Evolutionary conservation across 768 basidiomycete genomes (phyloP).

Genomic region (Coprinopsis cinerea): DNA sequence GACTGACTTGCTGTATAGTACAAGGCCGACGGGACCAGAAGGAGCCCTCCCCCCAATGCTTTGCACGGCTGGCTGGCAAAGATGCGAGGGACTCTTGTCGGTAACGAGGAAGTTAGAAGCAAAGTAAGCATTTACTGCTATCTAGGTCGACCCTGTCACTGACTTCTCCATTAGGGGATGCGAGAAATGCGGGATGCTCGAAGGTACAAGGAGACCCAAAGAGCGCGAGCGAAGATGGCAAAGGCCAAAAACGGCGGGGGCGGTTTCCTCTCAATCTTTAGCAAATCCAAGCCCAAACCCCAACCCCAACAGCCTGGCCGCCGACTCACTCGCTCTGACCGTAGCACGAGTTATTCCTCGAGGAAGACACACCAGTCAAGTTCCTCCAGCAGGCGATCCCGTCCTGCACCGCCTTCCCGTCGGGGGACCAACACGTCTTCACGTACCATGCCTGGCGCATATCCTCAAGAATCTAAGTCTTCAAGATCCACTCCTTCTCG

Average conservation of each 20-base stretch:
- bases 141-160: neutral
- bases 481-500: conserved; percentile 3
- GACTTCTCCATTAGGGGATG: conserved; percentile 42
- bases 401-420: conserved; percentile 3
- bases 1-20: conserved; percentile 24
- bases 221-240: conserved; percentile 4
- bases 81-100: conserved; percentile 64
- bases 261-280: conserved; percentile 21
- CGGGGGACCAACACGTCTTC: neutral
- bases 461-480: neutral
- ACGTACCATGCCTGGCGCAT: conserved; percentile 7
- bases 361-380: neutral
- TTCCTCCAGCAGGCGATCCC: neutral
- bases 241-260: conserved; percentile 2
- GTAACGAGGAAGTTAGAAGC: conserved; percentile 52
- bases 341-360: conserved; percentile 9
- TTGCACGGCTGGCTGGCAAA: conserved; percentile 80
- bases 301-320: conserved; percentile 2
- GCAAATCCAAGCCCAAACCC: conserved; percentile 4
- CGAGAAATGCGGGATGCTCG: conserved; percentile 61
- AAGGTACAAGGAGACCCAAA: conserved; percentile 8
- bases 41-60: conserved; percentile 45
- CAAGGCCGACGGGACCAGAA: conserved; percentile 37
- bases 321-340: conserved; percentile 5
- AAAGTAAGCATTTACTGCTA: conserved; percentile 26